These are phyloP conservation scores for Rhizophora mangle DNA, from an alignment of 345 rosid genomes.

Conservation along the genomic window DNA sequence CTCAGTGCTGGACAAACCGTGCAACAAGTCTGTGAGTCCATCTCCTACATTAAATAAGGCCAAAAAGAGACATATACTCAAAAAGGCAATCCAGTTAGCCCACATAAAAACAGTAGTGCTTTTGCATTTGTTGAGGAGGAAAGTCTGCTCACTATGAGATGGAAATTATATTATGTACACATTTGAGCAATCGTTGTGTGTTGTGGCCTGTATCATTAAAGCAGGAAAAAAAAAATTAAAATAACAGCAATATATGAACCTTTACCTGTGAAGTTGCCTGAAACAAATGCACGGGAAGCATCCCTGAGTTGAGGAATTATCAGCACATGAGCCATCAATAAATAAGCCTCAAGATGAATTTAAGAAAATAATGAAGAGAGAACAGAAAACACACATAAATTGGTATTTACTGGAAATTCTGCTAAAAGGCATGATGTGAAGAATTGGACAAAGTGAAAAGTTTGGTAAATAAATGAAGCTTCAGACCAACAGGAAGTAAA, in stretches of 20 bases:
- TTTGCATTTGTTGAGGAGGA: too few relatives aligned
- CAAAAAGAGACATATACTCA: not conserved
- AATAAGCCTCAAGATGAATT: slow-evolving; percentile 1
- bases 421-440: too few relatives aligned
- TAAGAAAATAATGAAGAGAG: not conserved
- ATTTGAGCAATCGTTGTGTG: too few relatives aligned
- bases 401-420: too few relatives aligned
- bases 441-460: too few relatives aligned
- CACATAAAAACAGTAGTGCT: not conserved
- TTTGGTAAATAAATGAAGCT: too few relatives aligned
- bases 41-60: slow-evolving; percentile 52
- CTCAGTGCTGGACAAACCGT: slow-evolving; percentile 73
- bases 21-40: slow-evolving; percentile 82
- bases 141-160: too few relatives aligned
- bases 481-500: too few relatives aligned
- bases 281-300: slow-evolving; percentile 91
- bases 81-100: not conserved
- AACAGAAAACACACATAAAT: not conserved
- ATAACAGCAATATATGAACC: not conserved
- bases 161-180: too few relatives aligned
- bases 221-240: not conserved
- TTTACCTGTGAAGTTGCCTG: slow-evolving; percentile 95
- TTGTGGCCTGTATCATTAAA: not conserved
- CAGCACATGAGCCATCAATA: slow-evolving; percentile 22
- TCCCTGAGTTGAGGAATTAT: slow-evolving; percentile 48